Percentiles rank a stretch among this genome's conserved stretches.
Evolutionary conservation across 2,329 filamentous ascomycete species (phyloP).

Genomic region (Aspergillus pseudonomiae): DNA sequence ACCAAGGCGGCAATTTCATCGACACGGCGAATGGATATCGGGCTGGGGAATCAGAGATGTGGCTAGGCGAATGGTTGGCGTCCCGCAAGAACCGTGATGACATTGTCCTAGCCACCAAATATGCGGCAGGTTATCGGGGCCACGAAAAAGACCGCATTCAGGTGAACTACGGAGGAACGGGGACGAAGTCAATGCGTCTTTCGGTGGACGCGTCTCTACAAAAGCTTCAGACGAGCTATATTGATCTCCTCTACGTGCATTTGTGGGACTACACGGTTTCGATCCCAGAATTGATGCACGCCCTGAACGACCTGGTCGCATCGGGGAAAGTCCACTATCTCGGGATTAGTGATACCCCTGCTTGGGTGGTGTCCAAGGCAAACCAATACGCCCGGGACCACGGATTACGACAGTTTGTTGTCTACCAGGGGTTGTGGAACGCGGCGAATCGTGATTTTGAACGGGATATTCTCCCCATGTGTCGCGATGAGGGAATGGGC

Average conservation of each 20-base stretch:
- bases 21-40: background rate
- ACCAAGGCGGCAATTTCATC: background rate
- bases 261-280: constrained; percentile 67
- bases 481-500: constrained; percentile 63
- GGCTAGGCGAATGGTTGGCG: background rate
- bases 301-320: constrained; percentile 62
- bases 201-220: constrained; percentile 31
- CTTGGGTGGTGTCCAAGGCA: constrained; percentile 60
- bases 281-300: constrained; percentile 70
- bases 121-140: background rate
- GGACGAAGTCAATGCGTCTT: constrained; percentile 32
- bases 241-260: constrained; percentile 42
- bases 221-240: constrained; percentile 38
- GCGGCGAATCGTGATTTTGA: constrained; percentile 68
- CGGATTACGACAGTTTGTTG: constrained; percentile 68
- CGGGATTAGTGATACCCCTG: constrained; percentile 69
- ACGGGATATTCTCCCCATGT: constrained; percentile 70
- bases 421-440: constrained; percentile 71
- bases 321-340: constrained; percentile 69
- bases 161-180: constrained; percentile 47
- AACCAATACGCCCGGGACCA: constrained; percentile 67
- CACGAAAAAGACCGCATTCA: constrained; percentile 28
- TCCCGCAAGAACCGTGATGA: background rate
- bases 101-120: background rate
- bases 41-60: background rate